These are phyloP conservation scores for Ophiognomonia clavigignenti-juglandacearum DNA, from an alignment of 2,329 filamentous ascomycete species.

Conservation along the genomic window DNA sequence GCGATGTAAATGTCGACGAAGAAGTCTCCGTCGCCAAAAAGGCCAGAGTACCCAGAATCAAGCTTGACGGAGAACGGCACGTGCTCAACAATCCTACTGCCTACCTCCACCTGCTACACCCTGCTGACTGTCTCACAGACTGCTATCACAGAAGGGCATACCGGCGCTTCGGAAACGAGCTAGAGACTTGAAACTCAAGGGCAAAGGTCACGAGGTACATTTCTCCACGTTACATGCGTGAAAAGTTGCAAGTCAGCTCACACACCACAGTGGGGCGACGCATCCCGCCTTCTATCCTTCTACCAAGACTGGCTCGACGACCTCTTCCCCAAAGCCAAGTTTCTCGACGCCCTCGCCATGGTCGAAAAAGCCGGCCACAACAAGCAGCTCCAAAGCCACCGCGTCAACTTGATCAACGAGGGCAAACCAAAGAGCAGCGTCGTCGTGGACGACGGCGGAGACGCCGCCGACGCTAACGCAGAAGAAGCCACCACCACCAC, in stretches of 20 bases:
- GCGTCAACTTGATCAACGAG: slow-evolving; percentile 82
- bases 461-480: no score
- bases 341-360: slow-evolving; percentile 81
- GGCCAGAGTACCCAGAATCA: slow-evolving; percentile 66
- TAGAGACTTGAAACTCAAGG: slow-evolving; percentile 72
- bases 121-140: slow-evolving; percentile 40
- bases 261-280: slow-evolving; percentile 67
- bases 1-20: slow-evolving; percentile 72
- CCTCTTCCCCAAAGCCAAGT: slow-evolving; percentile 89
- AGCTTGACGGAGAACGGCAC: slow-evolving; percentile 77
- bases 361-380: slow-evolving; percentile 92
- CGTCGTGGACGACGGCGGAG: slow-evolving; percentile 27
- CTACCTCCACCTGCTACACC: neutral
- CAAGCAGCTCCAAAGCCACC: slow-evolving; percentile 67
- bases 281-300: slow-evolving; percentile 74
- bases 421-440: slow-evolving; percentile 46
- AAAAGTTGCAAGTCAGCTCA: neutral
- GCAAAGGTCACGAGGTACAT: slow-evolving; percentile 92
- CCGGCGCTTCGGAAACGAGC: slow-evolving; percentile 72
- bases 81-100: neutral
- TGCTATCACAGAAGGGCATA: slow-evolving; percentile 81
- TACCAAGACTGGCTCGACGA: slow-evolving; percentile 98
- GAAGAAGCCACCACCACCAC: slow-evolving; percentile 24
- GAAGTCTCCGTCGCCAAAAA: slow-evolving; percentile 80
- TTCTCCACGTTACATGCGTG: no score